Evolutionary conservation across 1,284 basidiomycete genomes (phyloP).

Genomic region (Cerioporus squamosus): DNA sequence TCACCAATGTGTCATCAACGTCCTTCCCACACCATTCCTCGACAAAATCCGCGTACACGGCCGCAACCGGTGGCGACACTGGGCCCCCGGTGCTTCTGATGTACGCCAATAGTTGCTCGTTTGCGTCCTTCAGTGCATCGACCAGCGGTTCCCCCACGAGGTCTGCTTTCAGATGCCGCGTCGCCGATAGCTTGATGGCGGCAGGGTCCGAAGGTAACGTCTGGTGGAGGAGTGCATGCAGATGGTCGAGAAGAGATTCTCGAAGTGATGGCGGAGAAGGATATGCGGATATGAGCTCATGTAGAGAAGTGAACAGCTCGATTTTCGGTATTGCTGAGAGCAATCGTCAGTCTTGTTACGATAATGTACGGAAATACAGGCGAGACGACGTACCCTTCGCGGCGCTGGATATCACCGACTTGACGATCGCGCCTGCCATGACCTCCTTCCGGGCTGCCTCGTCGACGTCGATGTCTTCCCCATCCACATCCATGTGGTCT

Average conservation of each 20-base stretch:
- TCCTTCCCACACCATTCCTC: conserved; percentile 54
- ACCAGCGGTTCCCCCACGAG: conserved; percentile 52
- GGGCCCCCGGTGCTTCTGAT: conserved; percentile 26
- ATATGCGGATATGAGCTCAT: conserved; percentile 55
- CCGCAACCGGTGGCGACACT: conserved; percentile 40
- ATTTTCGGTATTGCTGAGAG: conserved; percentile 58
- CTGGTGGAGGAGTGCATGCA: conserved; percentile 52
- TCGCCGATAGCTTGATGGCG: conserved; percentile 57
- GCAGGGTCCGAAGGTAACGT: conserved; percentile 52
- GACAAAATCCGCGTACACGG: conserved; percentile 62
- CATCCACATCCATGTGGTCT: conserved; percentile 55
- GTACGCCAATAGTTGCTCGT: conserved; percentile 53
- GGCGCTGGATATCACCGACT: conserved; percentile 67
- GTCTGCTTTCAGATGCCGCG: conserved; percentile 45
- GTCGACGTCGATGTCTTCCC: conserved; percentile 43
- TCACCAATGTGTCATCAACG: conserved; percentile 59
- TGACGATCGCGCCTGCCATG: conserved; percentile 74
- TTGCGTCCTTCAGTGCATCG: conserved; percentile 59
- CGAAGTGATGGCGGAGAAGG: conserved; percentile 56
- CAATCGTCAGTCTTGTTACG: conserved; percentile 5
- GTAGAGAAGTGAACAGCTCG: conserved; percentile 61
- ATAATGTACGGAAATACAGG: no score
- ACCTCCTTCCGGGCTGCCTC: conserved; percentile 61
- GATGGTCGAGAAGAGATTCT: conserved; percentile 53
- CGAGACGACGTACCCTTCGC: conserved; percentile 55